Base-by-base conservation (phyloP, 2,329 filamentous ascomycete species). In the Pseudopyricularia javanii region DNA sequence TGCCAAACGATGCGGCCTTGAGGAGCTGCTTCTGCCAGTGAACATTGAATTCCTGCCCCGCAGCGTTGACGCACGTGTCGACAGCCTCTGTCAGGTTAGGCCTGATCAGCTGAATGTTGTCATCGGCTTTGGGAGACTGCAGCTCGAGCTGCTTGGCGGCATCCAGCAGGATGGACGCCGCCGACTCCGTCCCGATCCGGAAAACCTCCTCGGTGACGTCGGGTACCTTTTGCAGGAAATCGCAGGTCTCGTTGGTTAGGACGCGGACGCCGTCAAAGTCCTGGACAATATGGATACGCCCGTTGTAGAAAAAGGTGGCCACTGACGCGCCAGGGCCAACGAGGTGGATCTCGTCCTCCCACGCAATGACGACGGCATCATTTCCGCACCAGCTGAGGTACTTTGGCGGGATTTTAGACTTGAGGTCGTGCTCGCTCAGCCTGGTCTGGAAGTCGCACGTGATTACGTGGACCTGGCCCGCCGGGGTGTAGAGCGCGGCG, bases 261-360 rank as follows among this genome's bases (percentile, higher is more conserved):
- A 98, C 71, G 15, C 91, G 81, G 24, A 95, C 84, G n/a, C 93
- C 93, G 63, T 98, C 93, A 56, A 80, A 71, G 57, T 85, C 81
- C 15, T 90, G 85, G 43, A 96, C 74, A 3, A 97, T 77, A 66
- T 97, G 93, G 12, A 98, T 86, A 57, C 88, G 84, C 8, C 85
- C 88, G 62, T 97, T 90, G 66, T 97, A 97, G 60, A 90, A 91
- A 66, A 90, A 93, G 56, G 81, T 83, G 43, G 72, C 82, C 5
- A 86, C 83, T 9, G 86, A 80, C 45, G 88, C 88, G 35, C 84
- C 86, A 0, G 90, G 89, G 0, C 91, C 93, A 55, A 98, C 86
- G 28, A 98, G 77, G 63, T 96, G 93, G 4, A 98, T 85, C 66
- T 98, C 93, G 63, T 98, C 93, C 63, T 97, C 93, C 93, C 93